Evolutionary conservation across 2,329 filamentous ascomycete genomes (phyloP).

Genomic region (Periconia sp.): DNA sequence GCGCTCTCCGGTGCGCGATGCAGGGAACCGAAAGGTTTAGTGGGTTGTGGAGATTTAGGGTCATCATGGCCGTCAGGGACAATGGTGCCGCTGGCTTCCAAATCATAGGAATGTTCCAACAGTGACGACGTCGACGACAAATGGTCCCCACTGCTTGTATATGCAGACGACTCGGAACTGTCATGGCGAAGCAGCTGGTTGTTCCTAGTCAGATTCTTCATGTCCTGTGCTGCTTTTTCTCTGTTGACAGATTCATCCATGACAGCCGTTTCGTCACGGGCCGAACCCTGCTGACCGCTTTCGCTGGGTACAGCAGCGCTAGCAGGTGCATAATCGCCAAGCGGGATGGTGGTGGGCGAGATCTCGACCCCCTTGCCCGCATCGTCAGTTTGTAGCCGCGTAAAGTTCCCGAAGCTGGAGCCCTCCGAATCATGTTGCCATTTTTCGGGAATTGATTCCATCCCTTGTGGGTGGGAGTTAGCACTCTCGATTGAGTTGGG

Average conservation of each 20-base stretch:
- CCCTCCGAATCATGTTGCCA: constrained; percentile 27
- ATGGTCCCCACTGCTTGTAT: constrained; percentile 33
- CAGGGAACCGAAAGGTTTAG: constrained; percentile 16
- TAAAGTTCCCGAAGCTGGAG: constrained; percentile 37
- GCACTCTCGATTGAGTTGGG: constrained; percentile 53
- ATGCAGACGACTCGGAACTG: constrained; percentile 44
- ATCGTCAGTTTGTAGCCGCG: constrained; percentile 5
- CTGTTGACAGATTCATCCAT: constrained; percentile 24
- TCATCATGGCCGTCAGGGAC: constrained; percentile 38
- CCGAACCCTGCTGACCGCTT: constrained; percentile 12
- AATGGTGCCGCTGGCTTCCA: constrained; percentile 48
- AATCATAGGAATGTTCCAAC: constrained; percentile 32
- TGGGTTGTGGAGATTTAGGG: constrained; percentile 24
- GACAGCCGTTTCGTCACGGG: constrained; percentile 15
- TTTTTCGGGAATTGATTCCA: constrained; percentile 29
- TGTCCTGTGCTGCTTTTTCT: constrained; percentile 39
- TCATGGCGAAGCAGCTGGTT: constrained; percentile 45
- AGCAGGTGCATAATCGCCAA: constrained; percentile 9
- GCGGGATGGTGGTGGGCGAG: constrained; percentile 31
- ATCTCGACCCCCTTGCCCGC: constrained; percentile 26
- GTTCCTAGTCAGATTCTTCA: constrained; percentile 42
- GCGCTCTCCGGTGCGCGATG: constrained; percentile 26
- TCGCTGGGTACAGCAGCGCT: constrained; percentile 4
- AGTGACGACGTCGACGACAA: constrained; percentile 25
- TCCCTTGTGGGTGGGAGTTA: constrained; percentile 25